Conservation (phyloP, 768 basidiomycete genomes). For the Pleurotus tuber-regium region DNA sequence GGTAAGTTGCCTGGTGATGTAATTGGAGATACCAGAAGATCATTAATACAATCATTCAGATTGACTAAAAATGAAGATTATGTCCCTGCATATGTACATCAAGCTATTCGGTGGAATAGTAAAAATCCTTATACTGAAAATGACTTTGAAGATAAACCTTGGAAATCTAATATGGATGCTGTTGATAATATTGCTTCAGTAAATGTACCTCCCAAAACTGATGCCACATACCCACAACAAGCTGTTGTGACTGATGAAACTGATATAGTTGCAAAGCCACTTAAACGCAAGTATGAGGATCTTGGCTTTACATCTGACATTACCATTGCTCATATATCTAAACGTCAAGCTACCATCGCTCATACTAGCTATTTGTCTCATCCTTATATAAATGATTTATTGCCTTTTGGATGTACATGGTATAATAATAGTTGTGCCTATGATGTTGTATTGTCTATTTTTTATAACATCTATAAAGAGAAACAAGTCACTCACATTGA, state of each 20-base stretch:
- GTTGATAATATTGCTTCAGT: neutral
- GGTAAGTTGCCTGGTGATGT: constrained; percentile 15
- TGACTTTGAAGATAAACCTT: neutral
- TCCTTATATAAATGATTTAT: neutral
- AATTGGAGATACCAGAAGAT: constrained; percentile 17
- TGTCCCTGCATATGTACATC: constrained; percentile 17
- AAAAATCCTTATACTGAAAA: constrained; percentile 13
- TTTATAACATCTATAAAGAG: constrained; percentile 20
- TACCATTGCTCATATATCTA: no score
- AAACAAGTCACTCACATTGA: neutral
- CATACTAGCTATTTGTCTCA: no score
- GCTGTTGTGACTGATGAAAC: no score
- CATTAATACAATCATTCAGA: constrained; percentile 19
- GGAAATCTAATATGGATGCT: neutral
- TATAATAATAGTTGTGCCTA: constrained; percentile 29
- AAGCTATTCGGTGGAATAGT: constrained; percentile 16
- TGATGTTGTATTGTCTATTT: constrained; percentile 22
- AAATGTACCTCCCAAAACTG: no score
- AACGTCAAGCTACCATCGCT: no score
- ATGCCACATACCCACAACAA: no score
- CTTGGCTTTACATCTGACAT: no score
- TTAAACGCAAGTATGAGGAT: no score
- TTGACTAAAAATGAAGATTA: constrained; percentile 9
- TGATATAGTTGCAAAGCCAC: no score
- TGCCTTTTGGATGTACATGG: constrained; percentile 18